Base-by-base conservation (phyloP, 371 early-diverging fungal species). In the Mortierella sp. region DNA sequence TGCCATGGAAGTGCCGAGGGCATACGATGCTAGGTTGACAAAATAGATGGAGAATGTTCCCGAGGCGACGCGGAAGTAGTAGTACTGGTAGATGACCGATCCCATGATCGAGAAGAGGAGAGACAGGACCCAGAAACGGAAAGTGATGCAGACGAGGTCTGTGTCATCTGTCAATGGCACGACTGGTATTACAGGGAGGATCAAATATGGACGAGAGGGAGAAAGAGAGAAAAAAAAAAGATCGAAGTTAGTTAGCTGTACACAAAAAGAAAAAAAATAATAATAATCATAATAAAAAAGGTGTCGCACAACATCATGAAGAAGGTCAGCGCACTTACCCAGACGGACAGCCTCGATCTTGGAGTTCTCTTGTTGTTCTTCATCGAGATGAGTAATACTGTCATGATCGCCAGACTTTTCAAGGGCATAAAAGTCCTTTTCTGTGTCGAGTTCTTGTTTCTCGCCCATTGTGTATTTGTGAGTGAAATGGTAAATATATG, bases 51-150 rank as follows among this genome's bases (percentile, higher is more conserved):
- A 84, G 48, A 78, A 84, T 21, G 78, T 72, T 14, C 78, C 78
- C 2, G 80, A 57, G 38, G 84, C 87, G 7, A 82, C 79, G 19
- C 84, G 81, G 77, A 88, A 88, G 74, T 77, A 88, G 74, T 88
- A 87, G 65, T 84, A 88, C 78, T 88, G 80, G 2, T 88, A 78
- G 45, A 88, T 90, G 78, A 92, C 90, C 7, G 94, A 92, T 7
- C 95, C 89, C 24, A 90, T 86, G 14, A 90, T 84, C 24, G 92
- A 90, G 72, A 94, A 94, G 28, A 94, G 80, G 48, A 93, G 79
- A 0, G 94, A 95, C 74, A 96, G 86, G 6, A 93, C 79, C 90
- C 92, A 91, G 31, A 94, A 90, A 58, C 95, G 90, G 70, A 94
- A 92, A 28, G 96, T 95, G 68, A 94, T 87, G 11, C 91, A 89